phyloP scores from a whole-genome alignment of 345 rosid genomes.

The Citrus medica region DNA sequence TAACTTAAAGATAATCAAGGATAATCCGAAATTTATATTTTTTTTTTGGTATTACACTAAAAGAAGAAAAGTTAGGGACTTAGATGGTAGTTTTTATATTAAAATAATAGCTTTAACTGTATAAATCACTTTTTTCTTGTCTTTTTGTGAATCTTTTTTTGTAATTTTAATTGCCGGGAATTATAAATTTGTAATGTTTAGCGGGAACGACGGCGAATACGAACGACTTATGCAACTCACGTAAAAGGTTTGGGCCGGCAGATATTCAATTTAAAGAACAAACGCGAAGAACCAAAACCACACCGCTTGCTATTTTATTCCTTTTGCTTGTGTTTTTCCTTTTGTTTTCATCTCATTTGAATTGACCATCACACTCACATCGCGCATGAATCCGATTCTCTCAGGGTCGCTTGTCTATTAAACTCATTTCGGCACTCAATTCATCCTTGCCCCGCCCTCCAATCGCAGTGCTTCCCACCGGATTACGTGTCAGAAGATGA shows the following conservation, averaged over 20 bases:
- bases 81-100: too few relatives aligned
- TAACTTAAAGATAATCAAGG: too few relatives aligned
- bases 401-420: not conserved
- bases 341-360: not conserved
- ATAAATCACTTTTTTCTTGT: too few relatives aligned
- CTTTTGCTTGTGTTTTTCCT: not conserved
- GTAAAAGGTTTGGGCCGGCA: not conserved
- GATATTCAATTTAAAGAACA: not conserved
- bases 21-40: too few relatives aligned
- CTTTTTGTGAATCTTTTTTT: too few relatives aligned
- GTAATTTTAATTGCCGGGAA: not conserved
- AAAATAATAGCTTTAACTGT: too few relatives aligned
- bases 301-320: not conserved
- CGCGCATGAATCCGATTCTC: constrained; percentile 4
- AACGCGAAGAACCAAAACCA: not conserved
- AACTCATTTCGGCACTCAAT: not conserved
- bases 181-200: not conserved
- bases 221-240: not conserved
- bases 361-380: not conserved
- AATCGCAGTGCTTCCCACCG: constrained; percentile 13
- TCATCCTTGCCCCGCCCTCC: constrained; percentile 5
- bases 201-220: not conserved
- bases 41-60: too few relatives aligned
- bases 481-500: constrained; percentile 34
- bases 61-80: too few relatives aligned